Percentiles rank a stretch among this genome's conserved stretches.
Conservation (phyloP, 2,329 filamentous ascomycete genomes). For the Aureobasidium vineae region DNA sequence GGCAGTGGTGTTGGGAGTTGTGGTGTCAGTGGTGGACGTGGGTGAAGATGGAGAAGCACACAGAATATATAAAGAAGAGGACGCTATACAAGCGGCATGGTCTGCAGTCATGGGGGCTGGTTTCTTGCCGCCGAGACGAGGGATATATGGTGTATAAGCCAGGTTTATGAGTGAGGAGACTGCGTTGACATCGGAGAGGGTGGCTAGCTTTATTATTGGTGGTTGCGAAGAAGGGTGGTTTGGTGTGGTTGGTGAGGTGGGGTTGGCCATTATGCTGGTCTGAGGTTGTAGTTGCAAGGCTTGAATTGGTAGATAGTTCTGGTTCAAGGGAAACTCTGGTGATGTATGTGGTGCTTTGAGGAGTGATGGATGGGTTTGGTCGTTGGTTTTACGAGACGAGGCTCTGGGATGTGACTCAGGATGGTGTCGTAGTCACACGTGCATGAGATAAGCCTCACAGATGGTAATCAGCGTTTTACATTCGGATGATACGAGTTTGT, state of each 20-base stretch:
- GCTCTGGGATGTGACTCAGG: neutral
- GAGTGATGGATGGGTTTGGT: neutral
- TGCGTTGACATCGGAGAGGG: neutral
- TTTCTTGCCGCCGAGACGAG: neutral
- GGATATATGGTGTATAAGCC: neutral
- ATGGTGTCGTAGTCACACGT: neutral
- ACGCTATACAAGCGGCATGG: neutral
- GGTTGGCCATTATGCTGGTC: too few relatives aligned
- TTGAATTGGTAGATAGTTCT: too few relatives aligned
- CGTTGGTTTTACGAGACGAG: neutral
- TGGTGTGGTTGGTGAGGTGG: neutral
- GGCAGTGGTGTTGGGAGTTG: neutral
- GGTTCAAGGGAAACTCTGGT: too few relatives aligned
- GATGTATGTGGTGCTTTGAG: too few relatives aligned
- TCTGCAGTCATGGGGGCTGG: slow-evolving; percentile 13
- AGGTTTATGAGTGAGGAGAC: neutral
- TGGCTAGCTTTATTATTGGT: neutral
- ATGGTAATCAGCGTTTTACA: neutral
- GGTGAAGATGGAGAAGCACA: neutral
- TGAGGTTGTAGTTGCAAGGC: too few relatives aligned
- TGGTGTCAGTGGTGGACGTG: neutral
- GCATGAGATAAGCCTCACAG: neutral
- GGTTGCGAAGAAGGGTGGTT: neutral
- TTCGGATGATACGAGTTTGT: too few relatives aligned
- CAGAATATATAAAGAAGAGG: neutral